These are phyloP conservation scores for Stagonosporopsis cucurbitacearum DNA, from an alignment of 2,329 filamentous ascomycete genomes.

Conservation along the genomic window DNA sequence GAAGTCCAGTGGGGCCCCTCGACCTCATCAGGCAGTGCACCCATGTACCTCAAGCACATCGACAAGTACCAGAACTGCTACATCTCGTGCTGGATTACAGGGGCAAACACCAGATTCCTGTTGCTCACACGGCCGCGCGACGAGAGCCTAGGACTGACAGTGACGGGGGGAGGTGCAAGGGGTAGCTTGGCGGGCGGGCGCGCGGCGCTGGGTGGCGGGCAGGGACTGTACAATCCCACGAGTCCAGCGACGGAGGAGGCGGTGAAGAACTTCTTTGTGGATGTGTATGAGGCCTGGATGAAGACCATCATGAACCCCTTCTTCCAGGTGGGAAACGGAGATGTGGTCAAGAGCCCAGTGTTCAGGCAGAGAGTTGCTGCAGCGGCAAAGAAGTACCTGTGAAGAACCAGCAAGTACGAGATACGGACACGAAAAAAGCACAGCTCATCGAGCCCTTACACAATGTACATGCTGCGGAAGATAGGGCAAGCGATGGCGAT, in stretches of 20 bases:
- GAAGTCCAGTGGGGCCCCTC: conserved; percentile 84
- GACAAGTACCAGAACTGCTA: conserved; percentile 97
- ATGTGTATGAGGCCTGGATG: conserved; percentile 96
- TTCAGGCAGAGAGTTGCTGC: conserved; percentile 83
- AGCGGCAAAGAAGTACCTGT: conserved; percentile 92
- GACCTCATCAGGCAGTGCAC: conserved; percentile 35
- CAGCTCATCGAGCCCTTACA: background rate
- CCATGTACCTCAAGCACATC: conserved; percentile 92
- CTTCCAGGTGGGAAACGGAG: conserved; percentile 83
- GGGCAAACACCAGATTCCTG: conserved; percentile 90
- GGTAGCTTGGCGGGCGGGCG: conserved; percentile 44
- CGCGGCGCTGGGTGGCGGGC: conserved; percentile 30
- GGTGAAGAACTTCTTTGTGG: conserved; percentile 89
- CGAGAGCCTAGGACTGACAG: conserved; percentile 37
- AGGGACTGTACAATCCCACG: conserved; percentile 74
- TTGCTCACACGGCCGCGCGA: conserved; percentile 81
- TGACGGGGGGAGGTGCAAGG: conserved; percentile 28
- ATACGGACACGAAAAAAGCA: background rate
- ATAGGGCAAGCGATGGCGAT: background rate
- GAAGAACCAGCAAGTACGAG: conserved; percentile 28
- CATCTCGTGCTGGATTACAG: conserved; percentile 93
- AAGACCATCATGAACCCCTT: conserved; percentile 98
- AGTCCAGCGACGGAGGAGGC: conserved; percentile 93
- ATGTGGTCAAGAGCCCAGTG: conserved; percentile 83
- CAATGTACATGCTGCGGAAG: background rate